A percentile compares a stretch with the other conserved stretches of the same genome.
Evolutionary conservation across 257 asterid genomes (phyloP).

Genomic region (Salvia splendens): DNA sequence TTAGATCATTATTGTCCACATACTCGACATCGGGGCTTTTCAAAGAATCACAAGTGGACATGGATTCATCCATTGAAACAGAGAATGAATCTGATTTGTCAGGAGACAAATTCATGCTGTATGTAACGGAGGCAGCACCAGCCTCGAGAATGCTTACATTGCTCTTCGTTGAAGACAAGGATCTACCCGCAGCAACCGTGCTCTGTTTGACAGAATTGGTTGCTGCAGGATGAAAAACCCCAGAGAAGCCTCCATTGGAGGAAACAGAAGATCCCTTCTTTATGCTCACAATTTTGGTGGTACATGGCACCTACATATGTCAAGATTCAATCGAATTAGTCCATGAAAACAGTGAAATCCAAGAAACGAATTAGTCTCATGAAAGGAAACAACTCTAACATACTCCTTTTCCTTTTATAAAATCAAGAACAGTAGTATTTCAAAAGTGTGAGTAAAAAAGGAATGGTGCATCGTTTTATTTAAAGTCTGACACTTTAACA

Average conservation of each 20-base stretch:
- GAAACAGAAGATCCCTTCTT: conserved; percentile 62
- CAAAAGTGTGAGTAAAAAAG: neutral
- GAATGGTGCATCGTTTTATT: neutral
- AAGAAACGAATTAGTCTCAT: neutral
- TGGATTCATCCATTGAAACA: conserved; percentile 84
- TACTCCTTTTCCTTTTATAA: neutral
- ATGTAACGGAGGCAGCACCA: conserved; percentile 28
- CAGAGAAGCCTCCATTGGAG: conserved; percentile 43
- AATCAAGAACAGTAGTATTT: neutral
- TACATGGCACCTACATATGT: conserved; percentile 60
- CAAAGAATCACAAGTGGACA: conserved; percentile 81
- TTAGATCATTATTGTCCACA: conserved; percentile 56
- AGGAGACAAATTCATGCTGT: conserved; percentile 48
- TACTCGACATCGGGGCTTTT: conserved; percentile 90
- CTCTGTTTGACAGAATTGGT: conserved; percentile 49
- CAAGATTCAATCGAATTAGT: conserved; percentile 21
- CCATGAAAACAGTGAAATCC: neutral
- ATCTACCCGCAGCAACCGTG: conserved; percentile 38
- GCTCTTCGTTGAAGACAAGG: conserved; percentile 36
- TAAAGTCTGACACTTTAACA: conserved; percentile 9
- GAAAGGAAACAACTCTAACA: neutral
- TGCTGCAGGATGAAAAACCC: conserved; percentile 35
- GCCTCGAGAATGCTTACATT: conserved; percentile 38
- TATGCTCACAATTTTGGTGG: conserved; percentile 59
- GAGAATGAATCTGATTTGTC: conserved; percentile 56